Conservation (phyloP, 495 filamentous ascomycete species). For the Lichina pygmaea region DNA sequence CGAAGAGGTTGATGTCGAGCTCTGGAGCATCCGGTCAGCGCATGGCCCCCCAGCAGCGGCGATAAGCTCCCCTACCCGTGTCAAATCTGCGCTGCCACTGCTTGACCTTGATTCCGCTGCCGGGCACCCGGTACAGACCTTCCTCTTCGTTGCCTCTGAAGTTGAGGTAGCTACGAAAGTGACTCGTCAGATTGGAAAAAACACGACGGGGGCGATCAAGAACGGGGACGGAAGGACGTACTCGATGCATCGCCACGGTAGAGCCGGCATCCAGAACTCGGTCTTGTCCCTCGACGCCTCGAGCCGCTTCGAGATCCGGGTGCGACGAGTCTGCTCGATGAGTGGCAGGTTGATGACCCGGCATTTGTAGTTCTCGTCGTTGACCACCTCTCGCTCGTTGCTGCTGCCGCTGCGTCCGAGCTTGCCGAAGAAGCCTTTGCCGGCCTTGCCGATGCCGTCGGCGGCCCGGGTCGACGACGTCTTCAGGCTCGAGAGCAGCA, state of each 20-base stretch:
- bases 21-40: slow-evolving; percentile 22
- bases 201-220: slow-evolving; percentile 1
- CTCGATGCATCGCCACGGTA: slow-evolving; percentile 80
- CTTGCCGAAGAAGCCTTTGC: slow-evolving; percentile 56
- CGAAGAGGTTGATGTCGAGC: slow-evolving; percentile 61
- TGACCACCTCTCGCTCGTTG: slow-evolving; percentile 36
- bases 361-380: slow-evolving; percentile 50
- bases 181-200: neutral
- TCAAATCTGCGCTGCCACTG: slow-evolving; percentile 76
- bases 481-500: slow-evolving; percentile 47
- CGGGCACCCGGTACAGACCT: slow-evolving; percentile 68
- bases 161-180: slow-evolving; percentile 40
- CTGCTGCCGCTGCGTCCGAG: slow-evolving; percentile 42
- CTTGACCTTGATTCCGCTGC: slow-evolving; percentile 58
- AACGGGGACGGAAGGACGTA: slow-evolving; percentile 11
- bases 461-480: slow-evolving; percentile 44
- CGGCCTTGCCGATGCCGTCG: slow-evolving; percentile 39
- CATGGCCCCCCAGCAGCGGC: neutral
- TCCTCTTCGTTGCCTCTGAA: slow-evolving; percentile 75
- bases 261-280: slow-evolving; percentile 88
- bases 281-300: slow-evolving; percentile 75
- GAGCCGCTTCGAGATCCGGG: slow-evolving; percentile 61
- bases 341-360: slow-evolving; percentile 58
- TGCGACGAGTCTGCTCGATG: slow-evolving; percentile 60
- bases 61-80: slow-evolving; percentile 22